These are phyloP conservation scores for Arctostaphylos glauca DNA, from an alignment of 148 eudicot species.

Conservation along the genomic window DNA sequence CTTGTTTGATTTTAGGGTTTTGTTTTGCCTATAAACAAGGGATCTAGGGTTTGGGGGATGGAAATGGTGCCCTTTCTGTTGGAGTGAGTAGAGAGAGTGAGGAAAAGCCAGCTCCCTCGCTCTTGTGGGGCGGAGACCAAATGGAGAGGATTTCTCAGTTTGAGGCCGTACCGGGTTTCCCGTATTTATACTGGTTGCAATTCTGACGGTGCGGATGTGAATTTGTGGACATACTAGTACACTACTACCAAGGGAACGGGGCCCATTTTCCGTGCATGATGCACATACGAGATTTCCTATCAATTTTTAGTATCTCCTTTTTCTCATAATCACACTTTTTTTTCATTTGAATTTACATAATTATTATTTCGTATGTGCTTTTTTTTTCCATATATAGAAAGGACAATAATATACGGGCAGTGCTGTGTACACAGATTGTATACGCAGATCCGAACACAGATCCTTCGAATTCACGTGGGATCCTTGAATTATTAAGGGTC, in stretches of 20 bases:
- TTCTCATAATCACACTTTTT: no score
- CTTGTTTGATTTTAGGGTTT: slow-evolving; percentile 24
- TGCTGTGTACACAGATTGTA: no score
- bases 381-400: no score
- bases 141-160: slow-evolving; percentile 30
- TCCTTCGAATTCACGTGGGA: no score
- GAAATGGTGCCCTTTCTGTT: slow-evolving; percentile 7
- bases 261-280: neutral
- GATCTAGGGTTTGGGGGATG: slow-evolving; percentile 12
- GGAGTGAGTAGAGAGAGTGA: no score
- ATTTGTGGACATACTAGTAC: neutral
- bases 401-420: no score
- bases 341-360: no score
- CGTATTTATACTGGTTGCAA: neutral
- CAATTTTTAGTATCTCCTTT: no score
- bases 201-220: neutral
- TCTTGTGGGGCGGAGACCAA: neutral
- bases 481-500: no score
- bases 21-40: neutral
- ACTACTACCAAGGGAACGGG: neutral
- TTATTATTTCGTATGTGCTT: no score
- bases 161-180: neutral
- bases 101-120: slow-evolving; percentile 12
- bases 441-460: no score
- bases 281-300: no score